phyloP scores from a whole-genome alignment of 140 eudicot genomes.

The Erigeron philadelphicus region DNA sequence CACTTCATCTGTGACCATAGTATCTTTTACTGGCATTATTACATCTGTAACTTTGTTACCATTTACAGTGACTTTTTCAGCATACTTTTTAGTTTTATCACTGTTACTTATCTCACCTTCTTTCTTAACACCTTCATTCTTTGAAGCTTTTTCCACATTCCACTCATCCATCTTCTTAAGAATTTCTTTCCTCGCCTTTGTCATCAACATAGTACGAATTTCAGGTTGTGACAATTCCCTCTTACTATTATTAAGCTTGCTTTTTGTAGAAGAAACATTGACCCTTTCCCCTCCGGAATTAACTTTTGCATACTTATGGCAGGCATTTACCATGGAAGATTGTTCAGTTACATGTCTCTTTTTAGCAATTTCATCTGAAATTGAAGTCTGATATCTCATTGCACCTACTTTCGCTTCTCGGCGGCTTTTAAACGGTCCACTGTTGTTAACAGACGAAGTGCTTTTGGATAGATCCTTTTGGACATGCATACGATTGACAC shows the following conservation, averaged over 20 bases:
- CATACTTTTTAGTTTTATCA: constrained; percentile 15
- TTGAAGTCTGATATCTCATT: constrained; percentile 5
- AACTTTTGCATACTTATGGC: constrained; percentile 8
- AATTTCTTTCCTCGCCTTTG: constrained; percentile 34
- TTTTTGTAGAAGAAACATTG: not conserved
- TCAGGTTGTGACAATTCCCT: constrained; percentile 39
- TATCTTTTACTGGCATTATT: constrained; percentile 19
- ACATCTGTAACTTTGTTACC: constrained; percentile 20
- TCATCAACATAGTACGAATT: constrained; percentile 36
- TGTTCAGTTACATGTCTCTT: constrained; percentile 34
- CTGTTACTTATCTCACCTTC: constrained; percentile 10
- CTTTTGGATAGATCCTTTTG: constrained; percentile 21
- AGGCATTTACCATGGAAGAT: constrained; percentile 17
- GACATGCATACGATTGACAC: constrained; percentile 12
- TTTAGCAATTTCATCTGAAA: constrained; percentile 19
- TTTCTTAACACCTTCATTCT: constrained; percentile 12
- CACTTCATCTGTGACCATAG: constrained; percentile 6
- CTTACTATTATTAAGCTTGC: constrained; percentile 20
- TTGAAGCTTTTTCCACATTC: constrained; percentile 25
- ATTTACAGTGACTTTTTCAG: constrained; percentile 15
- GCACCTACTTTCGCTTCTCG: constrained; percentile 19
- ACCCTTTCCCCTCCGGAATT: constrained; percentile 22
- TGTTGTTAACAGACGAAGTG: constrained; percentile 13
- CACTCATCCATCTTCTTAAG: constrained; percentile 29
- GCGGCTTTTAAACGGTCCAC: constrained; percentile 26